Evolutionary conservation across 1,139 yeast genomes (phyloP).

Genomic region (Yamadazyma blattariae): DNA sequence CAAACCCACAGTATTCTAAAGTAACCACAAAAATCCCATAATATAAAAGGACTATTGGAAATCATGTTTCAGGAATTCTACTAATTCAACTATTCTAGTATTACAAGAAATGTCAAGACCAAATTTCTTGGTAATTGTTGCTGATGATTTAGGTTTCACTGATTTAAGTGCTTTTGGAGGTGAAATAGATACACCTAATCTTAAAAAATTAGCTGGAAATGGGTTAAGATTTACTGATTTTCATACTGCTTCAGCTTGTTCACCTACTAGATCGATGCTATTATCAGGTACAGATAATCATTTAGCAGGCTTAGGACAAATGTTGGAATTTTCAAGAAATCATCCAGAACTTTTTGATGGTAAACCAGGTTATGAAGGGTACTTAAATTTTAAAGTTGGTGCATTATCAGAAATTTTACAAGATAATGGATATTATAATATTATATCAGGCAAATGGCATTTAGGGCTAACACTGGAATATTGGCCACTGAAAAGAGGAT

Average conservation of each 20-base stretch:
- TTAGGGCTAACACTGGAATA: conserved; percentile 47
- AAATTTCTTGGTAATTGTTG: conserved; percentile 55
- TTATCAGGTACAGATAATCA: conserved; percentile 62
- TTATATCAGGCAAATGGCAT: conserved; percentile 60
- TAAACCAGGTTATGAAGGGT: conserved; percentile 58
- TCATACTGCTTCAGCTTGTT: conserved; percentile 65
- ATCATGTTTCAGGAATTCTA: too few species aligned
- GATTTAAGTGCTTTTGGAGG: conserved; percentile 58
- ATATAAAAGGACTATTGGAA: too few species aligned
- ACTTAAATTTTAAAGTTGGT: conserved; percentile 50
- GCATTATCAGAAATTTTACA: conserved; percentile 50
- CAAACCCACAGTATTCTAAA: too few species aligned
- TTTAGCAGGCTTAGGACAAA: conserved; percentile 59
- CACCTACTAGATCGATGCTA: conserved; percentile 63
- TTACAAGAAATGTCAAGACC: too few species aligned
- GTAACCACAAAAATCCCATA: too few species aligned
- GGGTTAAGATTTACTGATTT: conserved; percentile 55
- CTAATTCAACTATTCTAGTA: too few species aligned
- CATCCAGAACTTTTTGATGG: conserved; percentile 24
- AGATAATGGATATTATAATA: conserved; percentile 47
- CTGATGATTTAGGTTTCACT: conserved; percentile 62
- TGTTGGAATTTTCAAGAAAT: conserved; percentile 46
- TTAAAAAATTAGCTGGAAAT: conserved; percentile 37
- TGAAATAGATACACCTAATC: conserved; percentile 56
- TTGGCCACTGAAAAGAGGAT: conserved; percentile 53